Conservation (phyloP, 331 rosid species). For the Ulmus americana region DNA sequence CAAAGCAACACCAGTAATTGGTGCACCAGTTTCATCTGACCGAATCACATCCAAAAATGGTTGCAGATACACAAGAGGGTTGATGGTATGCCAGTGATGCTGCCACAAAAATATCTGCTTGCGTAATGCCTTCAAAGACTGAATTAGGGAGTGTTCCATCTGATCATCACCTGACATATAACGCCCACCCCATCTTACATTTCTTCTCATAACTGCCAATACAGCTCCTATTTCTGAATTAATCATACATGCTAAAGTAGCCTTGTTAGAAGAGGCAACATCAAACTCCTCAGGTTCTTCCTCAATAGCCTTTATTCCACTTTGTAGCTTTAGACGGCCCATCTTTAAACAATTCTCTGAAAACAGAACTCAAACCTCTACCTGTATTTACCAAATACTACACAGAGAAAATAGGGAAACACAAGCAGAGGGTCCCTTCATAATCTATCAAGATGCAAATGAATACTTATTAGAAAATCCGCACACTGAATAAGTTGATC, state of each 20-base stretch:
- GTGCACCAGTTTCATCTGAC: conserved; percentile 88
- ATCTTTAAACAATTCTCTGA: conserved; percentile 33
- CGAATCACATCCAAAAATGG: conserved; percentile 89
- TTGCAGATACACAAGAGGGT: conserved; percentile 72
- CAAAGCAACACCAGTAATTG: conserved; percentile 80
- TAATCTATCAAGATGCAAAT: conserved; percentile 6
- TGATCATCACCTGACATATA: conserved; percentile 87
- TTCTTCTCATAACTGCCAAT: conserved; percentile 88
- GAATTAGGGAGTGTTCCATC: conserved; percentile 75
- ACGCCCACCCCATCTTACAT: conserved; percentile 89
- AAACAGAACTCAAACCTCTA: conserved; percentile 29
- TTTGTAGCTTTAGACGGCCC: conserved; percentile 82
- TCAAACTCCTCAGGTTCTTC: conserved; percentile 83
- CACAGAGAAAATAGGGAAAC: conserved; percentile 26
- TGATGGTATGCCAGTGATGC: conserved; percentile 78
- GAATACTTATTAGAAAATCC: conserved; percentile 14
- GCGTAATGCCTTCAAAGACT: conserved; percentile 69
- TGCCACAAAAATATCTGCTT: conserved; percentile 79
- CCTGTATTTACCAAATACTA: conserved; percentile 27
- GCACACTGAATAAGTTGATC: conserved; percentile 20
- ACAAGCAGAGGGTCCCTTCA: conserved; percentile 19
- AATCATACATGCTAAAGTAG: conserved; percentile 75
- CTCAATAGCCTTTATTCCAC: conserved; percentile 70
- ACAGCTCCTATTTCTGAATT: conserved; percentile 88
- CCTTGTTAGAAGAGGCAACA: conserved; percentile 46